Evolutionary conservation across 1,284 basidiomycete species (phyloP).

Genomic region (Boletus semigastroideus): DNA sequence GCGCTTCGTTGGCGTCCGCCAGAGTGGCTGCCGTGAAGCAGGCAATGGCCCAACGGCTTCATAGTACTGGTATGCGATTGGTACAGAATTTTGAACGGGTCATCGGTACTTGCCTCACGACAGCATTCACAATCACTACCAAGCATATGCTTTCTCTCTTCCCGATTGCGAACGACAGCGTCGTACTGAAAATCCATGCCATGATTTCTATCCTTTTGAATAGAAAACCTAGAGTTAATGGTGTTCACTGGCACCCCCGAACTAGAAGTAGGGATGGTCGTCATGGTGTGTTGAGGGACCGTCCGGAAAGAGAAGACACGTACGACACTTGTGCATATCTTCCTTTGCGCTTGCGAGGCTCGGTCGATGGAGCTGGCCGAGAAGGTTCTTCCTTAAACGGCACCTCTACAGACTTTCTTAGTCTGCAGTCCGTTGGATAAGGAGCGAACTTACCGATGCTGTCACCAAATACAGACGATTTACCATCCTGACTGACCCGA

Average conservation of each 20-base stretch:
- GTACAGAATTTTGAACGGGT: background rate
- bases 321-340: constrained; percentile 32
- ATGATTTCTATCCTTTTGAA: constrained; percentile 65
- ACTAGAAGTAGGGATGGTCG: constrained; percentile 9
- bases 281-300: background rate
- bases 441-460: constrained; percentile 12
- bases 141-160: constrained; percentile 65
- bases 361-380: constrained; percentile 11
- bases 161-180: constrained; percentile 71
- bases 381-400: constrained; percentile 33
- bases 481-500: background rate
- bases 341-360: constrained; percentile 31
- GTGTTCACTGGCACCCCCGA: constrained; percentile 40
- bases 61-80: constrained; percentile 63
- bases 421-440: background rate
- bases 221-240: constrained; percentile 66
- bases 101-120: constrained; percentile 58
- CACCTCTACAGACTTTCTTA: constrained; percentile 11
- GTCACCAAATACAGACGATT: background rate
- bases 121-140: constrained; percentile 86
- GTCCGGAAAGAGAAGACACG: constrained; percentile 1
- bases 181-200: constrained; percentile 71
- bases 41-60: constrained; percentile 72
- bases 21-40: constrained; percentile 63
- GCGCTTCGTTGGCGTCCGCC: constrained; percentile 58